phyloP scores from a whole-genome alignment of 495 filamentous ascomycete genomes.

The Penicillium samsonianum region DNA sequence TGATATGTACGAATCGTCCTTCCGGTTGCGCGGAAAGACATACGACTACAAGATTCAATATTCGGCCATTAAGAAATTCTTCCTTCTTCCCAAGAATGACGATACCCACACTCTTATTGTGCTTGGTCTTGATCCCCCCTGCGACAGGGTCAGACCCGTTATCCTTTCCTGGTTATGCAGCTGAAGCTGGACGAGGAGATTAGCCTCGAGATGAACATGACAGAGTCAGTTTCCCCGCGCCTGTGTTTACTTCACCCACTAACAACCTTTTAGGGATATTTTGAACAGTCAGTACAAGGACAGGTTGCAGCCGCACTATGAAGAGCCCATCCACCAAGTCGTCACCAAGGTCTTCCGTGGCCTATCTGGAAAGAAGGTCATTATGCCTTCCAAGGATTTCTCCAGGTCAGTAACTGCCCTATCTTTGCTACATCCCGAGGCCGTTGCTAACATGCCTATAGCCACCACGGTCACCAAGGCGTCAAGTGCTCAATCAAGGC shows the following conservation, averaged over 20 bases:
- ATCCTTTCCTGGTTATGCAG: constrained; percentile 99
- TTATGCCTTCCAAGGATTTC: constrained; percentile 92
- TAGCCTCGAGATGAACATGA: constrained; percentile 94
- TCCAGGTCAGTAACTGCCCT: constrained; percentile 49
- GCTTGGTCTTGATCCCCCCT: constrained; percentile 95
- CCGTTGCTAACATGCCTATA: constrained; percentile 25
- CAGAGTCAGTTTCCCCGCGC: constrained; percentile 61
- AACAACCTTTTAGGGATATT: constrained; percentile 44
- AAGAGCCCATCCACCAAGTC: constrained; percentile 86
- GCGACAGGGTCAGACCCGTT: constrained; percentile 95
- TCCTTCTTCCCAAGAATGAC: constrained; percentile 96
- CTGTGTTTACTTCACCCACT: constrained; percentile 9
- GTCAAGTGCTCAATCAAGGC: constrained; percentile 99
- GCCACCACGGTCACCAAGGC: constrained; percentile 88
- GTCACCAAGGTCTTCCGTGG: constrained; percentile 94
- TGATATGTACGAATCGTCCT: constrained; percentile 98
- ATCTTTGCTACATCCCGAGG: not conserved
- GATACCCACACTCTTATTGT: constrained; percentile 93
- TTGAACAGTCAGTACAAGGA: constrained; percentile 85
- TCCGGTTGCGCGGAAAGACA: constrained; percentile 96
- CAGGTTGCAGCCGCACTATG: constrained; percentile 84
- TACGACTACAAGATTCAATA: constrained; percentile 99
- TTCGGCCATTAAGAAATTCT: constrained; percentile 96
- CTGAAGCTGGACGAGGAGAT: constrained; percentile 98
- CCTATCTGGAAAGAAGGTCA: constrained; percentile 89